A percentile compares a stretch with the other conserved stretches of the same genome.
Conservation (phyloP, 441 rosid genomes). For the Populus hybrid region DNA sequence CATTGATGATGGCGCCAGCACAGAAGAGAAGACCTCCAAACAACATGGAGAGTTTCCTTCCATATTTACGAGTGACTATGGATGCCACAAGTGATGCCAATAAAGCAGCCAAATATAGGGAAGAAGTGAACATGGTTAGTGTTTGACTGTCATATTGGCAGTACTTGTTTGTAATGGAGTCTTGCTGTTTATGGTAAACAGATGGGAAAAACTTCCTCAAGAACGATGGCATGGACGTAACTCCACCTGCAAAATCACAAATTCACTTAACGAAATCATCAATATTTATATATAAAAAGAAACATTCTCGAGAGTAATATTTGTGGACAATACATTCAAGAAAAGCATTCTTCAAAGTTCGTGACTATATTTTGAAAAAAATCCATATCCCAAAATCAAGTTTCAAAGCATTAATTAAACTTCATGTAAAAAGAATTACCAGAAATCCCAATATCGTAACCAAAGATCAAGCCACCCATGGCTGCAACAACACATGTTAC, state of each 20-base stretch:
- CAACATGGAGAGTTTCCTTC: constrained; percentile 67
- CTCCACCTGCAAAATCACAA: constrained; percentile 58
- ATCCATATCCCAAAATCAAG: not conserved
- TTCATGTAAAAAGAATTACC: constrained; percentile 33
- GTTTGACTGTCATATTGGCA: constrained; percentile 69
- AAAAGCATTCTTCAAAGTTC: not conserved
- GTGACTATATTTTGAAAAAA: too few species aligned
- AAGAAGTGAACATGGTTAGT: constrained; percentile 82
- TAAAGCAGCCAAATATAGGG: constrained; percentile 80
- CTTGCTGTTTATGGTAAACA: constrained; percentile 53
- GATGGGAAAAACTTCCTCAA: constrained; percentile 61
- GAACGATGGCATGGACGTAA: constrained; percentile 77
- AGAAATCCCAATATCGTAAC: constrained; percentile 91
- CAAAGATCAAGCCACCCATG: constrained; percentile 96
- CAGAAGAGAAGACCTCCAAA: constrained; percentile 69
- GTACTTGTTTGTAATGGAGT: constrained; percentile 50
- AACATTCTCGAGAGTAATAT: not conserved
- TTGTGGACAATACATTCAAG: not conserved
- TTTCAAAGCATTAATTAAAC: not conserved
- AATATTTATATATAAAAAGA: not conserved
- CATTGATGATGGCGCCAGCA: constrained; percentile 77
- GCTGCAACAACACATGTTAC: constrained; percentile 85
- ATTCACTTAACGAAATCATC: not conserved
- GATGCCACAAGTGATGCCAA: constrained; percentile 62
- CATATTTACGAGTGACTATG: constrained; percentile 46